These are phyloP conservation scores for Melanogaster broomeanus DNA, from an alignment of 768 basidiomycete species.

Conservation along the genomic window DNA sequence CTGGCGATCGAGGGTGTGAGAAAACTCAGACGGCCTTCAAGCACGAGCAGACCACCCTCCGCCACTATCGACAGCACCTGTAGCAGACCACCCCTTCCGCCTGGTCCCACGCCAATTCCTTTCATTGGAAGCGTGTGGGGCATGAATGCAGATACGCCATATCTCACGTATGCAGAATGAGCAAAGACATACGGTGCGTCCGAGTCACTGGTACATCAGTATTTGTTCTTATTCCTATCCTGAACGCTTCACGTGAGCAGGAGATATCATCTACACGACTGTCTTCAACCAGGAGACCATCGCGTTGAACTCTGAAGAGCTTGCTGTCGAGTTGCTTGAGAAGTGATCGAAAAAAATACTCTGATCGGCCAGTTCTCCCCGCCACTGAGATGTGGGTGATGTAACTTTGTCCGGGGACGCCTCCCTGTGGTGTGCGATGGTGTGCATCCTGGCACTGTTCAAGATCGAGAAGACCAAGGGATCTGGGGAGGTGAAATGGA, in stretches of 20 bases:
- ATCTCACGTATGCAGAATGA: constrained; percentile 20
- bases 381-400: no score
- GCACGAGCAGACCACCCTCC: no score
- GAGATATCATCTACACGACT: no score
- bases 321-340: no score
- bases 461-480: constrained; percentile 17
- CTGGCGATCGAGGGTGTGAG: neutral
- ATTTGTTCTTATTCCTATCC: no score
- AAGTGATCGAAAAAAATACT: no score
- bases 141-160: constrained; percentile 6
- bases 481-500: constrained; percentile 18
- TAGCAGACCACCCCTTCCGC: constrained; percentile 13
- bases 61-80: no score
- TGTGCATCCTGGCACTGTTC: constrained; percentile 16
- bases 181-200: constrained; percentile 19
- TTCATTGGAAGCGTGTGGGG: constrained; percentile 16
- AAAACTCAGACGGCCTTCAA: neutral
- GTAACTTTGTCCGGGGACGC: constrained; percentile 8
- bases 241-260: constrained; percentile 14
- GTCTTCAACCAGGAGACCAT: constrained; percentile 25
- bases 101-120: constrained; percentile 17
- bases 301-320: no score
- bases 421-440: constrained; percentile 23
- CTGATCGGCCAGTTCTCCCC: no score
- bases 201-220: no score